Percentiles rank a stretch among this genome's conserved stretches.
These are phyloP conservation scores for Casuarina cunninghamiana DNA, from an alignment of 306 rosid species.

Conservation along the genomic window DNA sequence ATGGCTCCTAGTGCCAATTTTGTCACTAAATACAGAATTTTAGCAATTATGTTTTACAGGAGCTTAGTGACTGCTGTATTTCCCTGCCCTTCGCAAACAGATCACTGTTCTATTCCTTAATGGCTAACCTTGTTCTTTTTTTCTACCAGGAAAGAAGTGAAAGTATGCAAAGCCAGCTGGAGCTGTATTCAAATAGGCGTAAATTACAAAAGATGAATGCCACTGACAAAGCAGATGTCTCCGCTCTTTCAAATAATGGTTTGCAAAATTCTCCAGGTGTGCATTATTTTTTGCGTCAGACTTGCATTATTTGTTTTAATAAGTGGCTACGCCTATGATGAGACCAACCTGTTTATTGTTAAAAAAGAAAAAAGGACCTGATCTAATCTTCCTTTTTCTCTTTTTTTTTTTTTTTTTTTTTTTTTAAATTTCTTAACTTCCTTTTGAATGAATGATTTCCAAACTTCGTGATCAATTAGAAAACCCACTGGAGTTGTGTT, in stretches of 20 bases:
- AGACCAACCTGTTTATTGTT: too few relatives aligned
- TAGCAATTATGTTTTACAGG: not conserved
- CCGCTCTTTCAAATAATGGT: conserved; percentile 31
- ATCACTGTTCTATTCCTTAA: not conserved
- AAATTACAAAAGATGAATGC: conserved; percentile 55
- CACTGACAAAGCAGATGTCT: conserved; percentile 47
- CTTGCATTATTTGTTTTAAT: conserved; percentile 4
- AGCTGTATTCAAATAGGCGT: conserved; percentile 43
- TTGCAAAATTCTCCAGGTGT: conserved; percentile 61
- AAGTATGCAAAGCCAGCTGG: conserved; percentile 41
- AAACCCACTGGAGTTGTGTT: not conserved
- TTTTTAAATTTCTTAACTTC: not conserved
- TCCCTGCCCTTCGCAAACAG: not conserved
- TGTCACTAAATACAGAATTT: not conserved
- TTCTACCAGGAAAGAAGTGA: conserved; percentile 55
- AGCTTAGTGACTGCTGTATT: not conserved
- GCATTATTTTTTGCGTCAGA: conserved; percentile 24
- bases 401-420: not conserved
- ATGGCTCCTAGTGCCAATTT: not conserved
- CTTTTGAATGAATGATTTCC: not conserved
- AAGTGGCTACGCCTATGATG: not conserved
- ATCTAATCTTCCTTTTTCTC: too few relatives aligned
- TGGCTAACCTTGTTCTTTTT: not conserved
- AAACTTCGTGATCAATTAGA: not conserved
- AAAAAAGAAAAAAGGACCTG: too few relatives aligned